phyloP scores from a whole-genome alignment of 805 yeast species.

The Blastobotrys attinorum region DNA sequence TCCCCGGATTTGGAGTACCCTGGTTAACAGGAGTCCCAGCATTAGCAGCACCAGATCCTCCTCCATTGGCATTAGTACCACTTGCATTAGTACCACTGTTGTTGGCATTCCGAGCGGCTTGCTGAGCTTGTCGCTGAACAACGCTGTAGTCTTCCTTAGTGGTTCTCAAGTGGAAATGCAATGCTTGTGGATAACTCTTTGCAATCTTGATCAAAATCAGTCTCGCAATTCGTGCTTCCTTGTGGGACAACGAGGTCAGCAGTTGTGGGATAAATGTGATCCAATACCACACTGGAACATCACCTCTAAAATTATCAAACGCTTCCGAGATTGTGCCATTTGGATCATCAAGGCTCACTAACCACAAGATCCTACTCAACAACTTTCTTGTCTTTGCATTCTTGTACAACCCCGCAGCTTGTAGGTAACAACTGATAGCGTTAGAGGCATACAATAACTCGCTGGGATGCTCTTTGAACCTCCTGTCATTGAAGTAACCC shows the following conservation, averaged over 20 bases:
- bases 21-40: conserved; percentile 1
- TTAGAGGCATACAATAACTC: conserved; percentile 82
- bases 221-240: conserved; percentile 83
- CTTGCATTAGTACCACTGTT: conserved; percentile 11
- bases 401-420: conserved; percentile 95
- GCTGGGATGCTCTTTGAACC: conserved; percentile 74
- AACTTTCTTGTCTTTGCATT: conserved; percentile 84
- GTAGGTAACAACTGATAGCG: conserved; percentile 91
- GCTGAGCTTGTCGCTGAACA: conserved; percentile 66
- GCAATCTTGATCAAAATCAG: conserved; percentile 87
- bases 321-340: conserved; percentile 76
- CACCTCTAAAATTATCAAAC: conserved; percentile 88
- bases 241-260: conserved; percentile 79
- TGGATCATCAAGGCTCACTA: conserved; percentile 82
- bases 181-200: conserved; percentile 93
- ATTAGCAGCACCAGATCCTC: conserved; percentile 6
- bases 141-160: conserved; percentile 90
- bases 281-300: conserved; percentile 99
- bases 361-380: conserved; percentile 86
- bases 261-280: conserved; percentile 94
- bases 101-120: conserved; percentile 34
- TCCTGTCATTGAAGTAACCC: conserved; percentile 90
- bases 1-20: neutral
- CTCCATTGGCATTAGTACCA: conserved; percentile 1
- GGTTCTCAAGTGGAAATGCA: conserved; percentile 91